phyloP scores from a whole-genome alignment of 2,329 filamentous ascomycete species.

The Penicillium sp. region DNA sequence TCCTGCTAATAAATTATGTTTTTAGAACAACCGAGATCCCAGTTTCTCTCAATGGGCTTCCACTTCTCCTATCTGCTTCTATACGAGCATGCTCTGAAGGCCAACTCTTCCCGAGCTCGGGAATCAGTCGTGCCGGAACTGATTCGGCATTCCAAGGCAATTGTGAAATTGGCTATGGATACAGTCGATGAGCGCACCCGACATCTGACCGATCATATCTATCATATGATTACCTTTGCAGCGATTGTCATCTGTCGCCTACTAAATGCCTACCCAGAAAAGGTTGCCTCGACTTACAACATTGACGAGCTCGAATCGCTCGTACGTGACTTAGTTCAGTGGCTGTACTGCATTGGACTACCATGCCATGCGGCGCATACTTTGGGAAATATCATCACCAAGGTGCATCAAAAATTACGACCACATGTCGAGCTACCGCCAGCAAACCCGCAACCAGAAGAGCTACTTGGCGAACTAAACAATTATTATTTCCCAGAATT shows the following conservation, averaged over 20 bases:
- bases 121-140: conserved; percentile 42
- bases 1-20: not conserved
- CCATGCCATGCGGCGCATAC: conserved; percentile 43
- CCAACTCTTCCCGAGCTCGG: conserved; percentile 34
- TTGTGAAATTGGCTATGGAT: conserved; percentile 43
- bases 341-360: conserved; percentile 42
- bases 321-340: conserved; percentile 35
- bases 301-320: conserved; percentile 33
- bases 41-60: conserved; percentile 48
- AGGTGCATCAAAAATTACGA: conserved; percentile 32
- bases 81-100: conserved; percentile 36
- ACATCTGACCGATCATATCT: conserved; percentile 48
- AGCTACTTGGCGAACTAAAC: conserved; percentile 17
- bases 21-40: conserved; percentile 36
- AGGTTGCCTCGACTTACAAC: conserved; percentile 30
- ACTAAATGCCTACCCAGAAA: conserved; percentile 36
- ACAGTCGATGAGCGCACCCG: conserved; percentile 44
- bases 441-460: conserved; percentile 5
- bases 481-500: conserved; percentile 32
- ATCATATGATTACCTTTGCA: conserved; percentile 48
- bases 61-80: conserved; percentile 45
- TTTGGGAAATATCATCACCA: conserved; percentile 38
- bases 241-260: conserved; percentile 33
- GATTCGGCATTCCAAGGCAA: conserved; percentile 39
- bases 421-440: conserved; percentile 19